Percentiles rank a stretch among this genome's conserved stretches.
Conservation (phyloP, 257 asterid genomes). For the Salvia hispanica region DNA sequence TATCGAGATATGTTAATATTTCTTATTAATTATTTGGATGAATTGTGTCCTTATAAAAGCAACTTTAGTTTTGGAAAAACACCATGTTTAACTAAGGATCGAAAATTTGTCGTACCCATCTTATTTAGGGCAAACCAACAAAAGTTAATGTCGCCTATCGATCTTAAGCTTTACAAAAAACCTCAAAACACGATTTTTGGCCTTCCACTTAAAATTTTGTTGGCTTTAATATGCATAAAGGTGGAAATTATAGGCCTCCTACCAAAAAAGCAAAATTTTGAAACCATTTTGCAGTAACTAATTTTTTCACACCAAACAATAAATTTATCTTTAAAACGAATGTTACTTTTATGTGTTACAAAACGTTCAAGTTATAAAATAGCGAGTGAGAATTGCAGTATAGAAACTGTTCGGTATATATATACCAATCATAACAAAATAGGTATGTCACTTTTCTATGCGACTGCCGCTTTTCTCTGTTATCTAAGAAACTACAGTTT, state of each 20-base stretch:
- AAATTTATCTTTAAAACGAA: too few relatives aligned
- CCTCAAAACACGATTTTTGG: conserved; percentile 41
- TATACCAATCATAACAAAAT: too few relatives aligned
- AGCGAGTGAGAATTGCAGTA: too few relatives aligned
- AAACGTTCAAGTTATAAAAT: too few relatives aligned
- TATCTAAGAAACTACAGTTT: too few relatives aligned
- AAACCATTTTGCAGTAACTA: too few relatives aligned
- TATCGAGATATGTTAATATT: background rate
- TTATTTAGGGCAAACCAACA: background rate
- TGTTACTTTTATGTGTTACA: too few relatives aligned
- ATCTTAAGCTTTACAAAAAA: background rate
- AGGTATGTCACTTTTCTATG: too few relatives aligned
- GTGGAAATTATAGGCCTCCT: background rate
- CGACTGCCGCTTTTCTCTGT: too few relatives aligned
- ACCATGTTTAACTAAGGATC: background rate
- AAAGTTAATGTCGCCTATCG: conserved; percentile 14
- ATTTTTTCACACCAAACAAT: too few relatives aligned
- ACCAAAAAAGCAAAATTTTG: too few relatives aligned
- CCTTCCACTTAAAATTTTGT: conserved; percentile 20
- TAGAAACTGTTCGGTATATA: too few relatives aligned
- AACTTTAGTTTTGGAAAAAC: background rate
- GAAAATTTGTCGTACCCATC: background rate
- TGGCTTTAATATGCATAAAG: background rate
- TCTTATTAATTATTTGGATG: background rate
- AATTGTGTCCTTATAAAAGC: background rate